Conservation (phyloP, 1,284 basidiomycete species). For the Blastosporella zonata region DNA sequence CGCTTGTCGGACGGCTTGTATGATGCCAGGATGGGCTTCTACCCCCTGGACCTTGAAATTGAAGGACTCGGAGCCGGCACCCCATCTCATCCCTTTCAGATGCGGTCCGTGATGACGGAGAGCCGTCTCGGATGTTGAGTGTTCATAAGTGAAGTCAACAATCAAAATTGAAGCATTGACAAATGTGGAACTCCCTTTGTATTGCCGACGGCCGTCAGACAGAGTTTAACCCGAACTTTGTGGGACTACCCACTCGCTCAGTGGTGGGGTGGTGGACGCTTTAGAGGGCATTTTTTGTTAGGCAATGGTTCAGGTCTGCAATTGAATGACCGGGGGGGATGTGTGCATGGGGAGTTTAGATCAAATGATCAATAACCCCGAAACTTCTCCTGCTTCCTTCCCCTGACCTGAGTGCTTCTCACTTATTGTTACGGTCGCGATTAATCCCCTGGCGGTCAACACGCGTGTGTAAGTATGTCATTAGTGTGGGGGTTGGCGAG, state of each 20-base stretch:
- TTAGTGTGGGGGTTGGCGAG: not conserved
- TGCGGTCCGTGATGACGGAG: not conserved
- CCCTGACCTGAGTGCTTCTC: not conserved
- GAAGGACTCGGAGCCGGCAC: not conserved
- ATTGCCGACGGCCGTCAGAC: not conserved
- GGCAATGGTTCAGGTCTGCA: no score
- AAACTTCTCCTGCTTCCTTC: not conserved
- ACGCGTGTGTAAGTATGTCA: not conserved
- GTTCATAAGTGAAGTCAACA: not conserved
- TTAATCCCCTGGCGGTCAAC: not conserved
- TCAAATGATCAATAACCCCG: not conserved
- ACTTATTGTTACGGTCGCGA: constrained; percentile 1
- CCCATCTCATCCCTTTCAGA: not conserved
- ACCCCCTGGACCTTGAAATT: not conserved
- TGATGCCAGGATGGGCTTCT: not conserved
- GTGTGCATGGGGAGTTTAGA: no score
- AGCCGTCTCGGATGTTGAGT: not conserved
- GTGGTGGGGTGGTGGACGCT: not conserved
- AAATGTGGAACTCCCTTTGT: not conserved
- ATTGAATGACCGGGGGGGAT: no score
- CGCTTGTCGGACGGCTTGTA: not conserved
- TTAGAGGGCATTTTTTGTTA: not conserved
- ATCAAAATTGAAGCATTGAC: not conserved
- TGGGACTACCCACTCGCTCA: not conserved
- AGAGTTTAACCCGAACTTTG: not conserved